Evolutionary conservation across 169 alveolate species (phyloP).

Genomic region (Prorocentrum cordatum): DNA sequence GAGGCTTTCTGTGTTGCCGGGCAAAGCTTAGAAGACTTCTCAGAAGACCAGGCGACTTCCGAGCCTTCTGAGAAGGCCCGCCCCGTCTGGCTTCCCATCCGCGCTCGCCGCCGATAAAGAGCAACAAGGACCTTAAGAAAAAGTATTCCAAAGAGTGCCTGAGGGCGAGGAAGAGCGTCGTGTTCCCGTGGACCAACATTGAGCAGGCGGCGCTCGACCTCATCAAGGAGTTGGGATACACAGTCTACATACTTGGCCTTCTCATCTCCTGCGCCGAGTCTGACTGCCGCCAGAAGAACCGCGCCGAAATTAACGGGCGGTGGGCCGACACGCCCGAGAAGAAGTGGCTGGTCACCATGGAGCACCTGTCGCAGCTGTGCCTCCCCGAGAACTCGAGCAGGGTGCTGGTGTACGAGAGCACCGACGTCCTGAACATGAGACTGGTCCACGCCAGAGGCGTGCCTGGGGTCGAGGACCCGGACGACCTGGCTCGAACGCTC

Average conservation of each 20-base stretch:
- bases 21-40: too few species aligned
- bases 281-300: slow-evolving; percentile 14
- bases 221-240: background rate
- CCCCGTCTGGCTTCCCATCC: background rate
- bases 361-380: too few species aligned
- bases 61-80: too few species aligned
- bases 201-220: background rate
- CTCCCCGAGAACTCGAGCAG: too few species aligned
- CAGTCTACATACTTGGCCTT: background rate
- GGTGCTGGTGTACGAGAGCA: too few species aligned
- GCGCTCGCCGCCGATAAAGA: background rate
- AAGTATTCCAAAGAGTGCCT: background rate
- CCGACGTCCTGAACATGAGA: too few species aligned
- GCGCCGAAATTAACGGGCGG: background rate
- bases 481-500: too few species aligned
- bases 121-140: slow-evolving; percentile 1
- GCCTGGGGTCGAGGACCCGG: too few species aligned
- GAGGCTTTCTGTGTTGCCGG: too few species aligned
- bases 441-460: too few species aligned
- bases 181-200: background rate
- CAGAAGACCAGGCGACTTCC: too few species aligned
- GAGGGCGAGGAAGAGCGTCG: background rate
- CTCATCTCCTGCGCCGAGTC: slow-evolving; percentile 18
- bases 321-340: background rate
- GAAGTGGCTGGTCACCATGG: background rate